These are phyloP conservation scores for Colletotrichum acutatum DNA, from an alignment of 2,329 filamentous ascomycete genomes.

Conservation along the genomic window DNA sequence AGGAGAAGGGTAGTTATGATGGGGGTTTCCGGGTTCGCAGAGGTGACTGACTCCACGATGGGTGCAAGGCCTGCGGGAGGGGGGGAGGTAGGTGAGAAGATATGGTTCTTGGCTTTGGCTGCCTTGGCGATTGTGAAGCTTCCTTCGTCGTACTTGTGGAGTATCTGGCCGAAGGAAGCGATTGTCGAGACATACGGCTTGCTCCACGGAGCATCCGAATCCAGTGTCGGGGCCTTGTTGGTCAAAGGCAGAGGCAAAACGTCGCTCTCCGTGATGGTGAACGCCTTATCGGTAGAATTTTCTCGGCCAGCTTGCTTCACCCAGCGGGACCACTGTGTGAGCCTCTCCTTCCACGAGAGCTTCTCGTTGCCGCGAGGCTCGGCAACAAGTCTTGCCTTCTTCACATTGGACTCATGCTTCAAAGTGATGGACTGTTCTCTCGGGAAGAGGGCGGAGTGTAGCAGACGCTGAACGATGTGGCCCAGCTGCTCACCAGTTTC, in stretches of 20 bases:
- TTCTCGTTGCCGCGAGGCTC: slow-evolving; percentile 14
- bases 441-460: slow-evolving; percentile 19
- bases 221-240: background rate
- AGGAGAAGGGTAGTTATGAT: slow-evolving; percentile 52
- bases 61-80: slow-evolving; percentile 57
- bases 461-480: slow-evolving; percentile 32
- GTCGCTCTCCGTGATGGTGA: slow-evolving; percentile 9
- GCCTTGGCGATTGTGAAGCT: background rate
- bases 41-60: slow-evolving; percentile 38
- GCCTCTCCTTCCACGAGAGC: slow-evolving; percentile 31
- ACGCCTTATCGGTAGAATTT: background rate
- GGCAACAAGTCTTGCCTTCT: background rate
- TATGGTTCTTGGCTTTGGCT: slow-evolving; percentile 40
- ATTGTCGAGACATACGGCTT: slow-evolving; percentile 40
- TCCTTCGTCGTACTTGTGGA: slow-evolving; percentile 47
- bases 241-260: slow-evolving; percentile 6
- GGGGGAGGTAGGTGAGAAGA: slow-evolving; percentile 58
- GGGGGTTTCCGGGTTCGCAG: slow-evolving; percentile 28
- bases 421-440: background rate
- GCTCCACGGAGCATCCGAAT: background rate
- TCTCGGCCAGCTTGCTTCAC: slow-evolving; percentile 33
- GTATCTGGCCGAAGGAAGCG: slow-evolving; percentile 63
- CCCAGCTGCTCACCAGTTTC: slow-evolving; percentile 30
- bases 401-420: background rate
- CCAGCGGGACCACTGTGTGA: slow-evolving; percentile 33